Percentiles rank a stretch among this genome's conserved stretches.
Conservation (phyloP, 768 basidiomycete genomes). For the Crucibulum laeve region DNA sequence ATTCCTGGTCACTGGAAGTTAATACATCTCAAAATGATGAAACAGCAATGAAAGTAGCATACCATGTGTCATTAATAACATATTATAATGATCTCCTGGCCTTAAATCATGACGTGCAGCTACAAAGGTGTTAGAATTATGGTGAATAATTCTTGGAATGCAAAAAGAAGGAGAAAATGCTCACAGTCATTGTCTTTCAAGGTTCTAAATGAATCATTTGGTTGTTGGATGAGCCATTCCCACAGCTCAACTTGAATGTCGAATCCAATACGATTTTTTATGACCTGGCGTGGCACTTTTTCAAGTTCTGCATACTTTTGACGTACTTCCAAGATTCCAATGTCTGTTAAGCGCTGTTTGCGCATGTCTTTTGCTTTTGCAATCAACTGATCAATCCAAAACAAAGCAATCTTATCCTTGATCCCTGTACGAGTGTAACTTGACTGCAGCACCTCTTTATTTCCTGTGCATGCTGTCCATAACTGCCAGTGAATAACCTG, state of each 20-base stretch:
- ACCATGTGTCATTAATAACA: constrained; percentile 15
- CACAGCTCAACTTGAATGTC: constrained; percentile 14
- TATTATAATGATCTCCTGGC: constrained; percentile 17
- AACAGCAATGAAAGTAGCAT: constrained; percentile 3
- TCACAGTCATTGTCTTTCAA: constrained; percentile 6
- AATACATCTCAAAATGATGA: neutral
- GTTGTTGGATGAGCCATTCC: constrained; percentile 16
- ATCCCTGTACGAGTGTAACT: constrained; percentile 18
- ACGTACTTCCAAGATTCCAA: neutral
- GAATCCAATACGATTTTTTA: constrained; percentile 7
- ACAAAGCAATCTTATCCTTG: constrained; percentile 21
- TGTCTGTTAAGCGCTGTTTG: constrained; percentile 1
- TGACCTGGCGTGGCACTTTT: constrained; percentile 2
- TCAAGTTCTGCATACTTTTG: constrained; percentile 1
- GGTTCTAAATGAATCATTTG: constrained; percentile 3
- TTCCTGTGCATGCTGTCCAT: constrained; percentile 12
- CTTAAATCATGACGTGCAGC: constrained; percentile 4
- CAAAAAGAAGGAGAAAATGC: neutral
- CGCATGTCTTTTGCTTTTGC: constrained; percentile 4
- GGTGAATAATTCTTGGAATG: neutral
- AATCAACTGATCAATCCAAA: constrained; percentile 19
- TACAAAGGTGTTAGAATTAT: neutral
- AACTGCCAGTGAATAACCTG: constrained; percentile 8
- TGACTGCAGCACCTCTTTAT: constrained; percentile 4
- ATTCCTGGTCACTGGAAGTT: constrained; percentile 16